Evolutionary conservation across 306 rosid species (phyloP).

Genomic region (Medicago truncatula): DNA sequence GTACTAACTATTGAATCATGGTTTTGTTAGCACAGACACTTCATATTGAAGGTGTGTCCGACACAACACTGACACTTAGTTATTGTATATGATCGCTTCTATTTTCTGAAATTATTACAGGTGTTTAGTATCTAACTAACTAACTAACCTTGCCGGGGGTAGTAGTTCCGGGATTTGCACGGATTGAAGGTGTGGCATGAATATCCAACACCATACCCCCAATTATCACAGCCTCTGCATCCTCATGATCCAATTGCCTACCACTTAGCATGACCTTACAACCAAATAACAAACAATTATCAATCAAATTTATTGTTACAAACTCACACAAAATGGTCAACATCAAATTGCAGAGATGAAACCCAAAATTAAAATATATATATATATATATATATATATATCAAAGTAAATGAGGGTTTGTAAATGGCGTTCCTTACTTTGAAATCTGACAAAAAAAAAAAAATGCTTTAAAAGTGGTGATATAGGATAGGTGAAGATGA

Average conservation of each 20-base stretch:
- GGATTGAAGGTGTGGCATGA: constrained; percentile 62
- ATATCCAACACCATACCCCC: constrained; percentile 96
- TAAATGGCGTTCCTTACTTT: too few relatives aligned
- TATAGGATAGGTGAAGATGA: too few relatives aligned
- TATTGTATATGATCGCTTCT: background rate
- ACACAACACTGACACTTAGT: background rate
- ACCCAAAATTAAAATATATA: too few relatives aligned
- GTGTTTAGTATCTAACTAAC: background rate
- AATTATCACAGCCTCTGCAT: constrained; percentile 64
- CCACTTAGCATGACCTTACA: constrained; percentile 38
- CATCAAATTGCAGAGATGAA: too few relatives aligned
- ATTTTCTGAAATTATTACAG: background rate
- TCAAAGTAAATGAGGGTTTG: too few relatives aligned
- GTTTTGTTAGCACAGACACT: background rate
- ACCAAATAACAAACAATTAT: constrained; percentile 26
- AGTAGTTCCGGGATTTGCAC: constrained; percentile 52
- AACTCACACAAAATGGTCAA: too few relatives aligned
- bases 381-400: too few relatives aligned
- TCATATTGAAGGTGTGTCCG: background rate
- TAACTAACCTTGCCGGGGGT: constrained; percentile 77
- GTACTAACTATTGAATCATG: constrained; percentile 14
- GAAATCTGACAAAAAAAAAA: too few relatives aligned
- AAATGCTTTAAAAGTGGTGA: too few relatives aligned
- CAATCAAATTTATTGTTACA: too few relatives aligned
- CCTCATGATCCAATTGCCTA: constrained; percentile 42